These are phyloP conservation scores for Termitomyces sp. DNA, from an alignment of 768 basidiomycete genomes.

Conservation along the genomic window DNA sequence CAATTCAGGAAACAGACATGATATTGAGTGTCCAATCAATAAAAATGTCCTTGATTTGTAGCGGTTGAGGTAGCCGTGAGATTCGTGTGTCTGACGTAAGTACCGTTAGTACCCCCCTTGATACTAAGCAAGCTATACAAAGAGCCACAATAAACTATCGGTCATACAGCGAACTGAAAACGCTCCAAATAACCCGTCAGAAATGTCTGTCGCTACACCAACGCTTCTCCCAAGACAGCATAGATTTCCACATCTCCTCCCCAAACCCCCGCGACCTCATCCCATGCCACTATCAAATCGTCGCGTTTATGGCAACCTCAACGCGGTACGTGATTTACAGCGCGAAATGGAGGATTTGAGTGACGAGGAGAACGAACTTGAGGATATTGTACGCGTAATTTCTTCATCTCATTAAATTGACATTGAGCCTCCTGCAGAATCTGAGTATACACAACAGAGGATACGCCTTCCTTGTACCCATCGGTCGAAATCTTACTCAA, in stretches of 20 bases:
- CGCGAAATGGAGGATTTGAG: slow-evolving; percentile 81
- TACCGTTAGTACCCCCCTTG: too few species aligned
- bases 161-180: not conserved
- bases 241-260: slow-evolving; percentile 61
- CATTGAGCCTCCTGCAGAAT: slow-evolving; percentile 34
- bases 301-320: slow-evolving; percentile 52
- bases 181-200: not conserved
- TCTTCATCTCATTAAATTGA: slow-evolving; percentile 2
- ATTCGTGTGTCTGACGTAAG: too few species aligned
- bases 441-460: slow-evolving; percentile 60
- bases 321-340: slow-evolving; percentile 60
- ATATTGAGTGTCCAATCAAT: too few species aligned
- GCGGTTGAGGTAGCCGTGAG: too few species aligned
- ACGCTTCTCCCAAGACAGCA: slow-evolving; percentile 66
- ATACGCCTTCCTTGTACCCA: slow-evolving; percentile 62
- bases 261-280: slow-evolving; percentile 59
- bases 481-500: slow-evolving; percentile 67
- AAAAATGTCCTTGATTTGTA: too few species aligned
- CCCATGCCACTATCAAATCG: slow-evolving; percentile 53
- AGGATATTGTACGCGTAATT: slow-evolving; percentile 52
- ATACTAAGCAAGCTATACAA: too few species aligned
- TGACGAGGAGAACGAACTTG: slow-evolving; percentile 80
- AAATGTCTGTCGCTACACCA: slow-evolving; percentile 53
- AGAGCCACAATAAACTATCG: too few species aligned
- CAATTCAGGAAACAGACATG: too few species aligned